Percentiles rank a stretch among this genome's conserved stretches.
Evolutionary conservation across 2,329 filamentous ascomycete species (phyloP).

Genomic region (Xylogone sp.): DNA sequence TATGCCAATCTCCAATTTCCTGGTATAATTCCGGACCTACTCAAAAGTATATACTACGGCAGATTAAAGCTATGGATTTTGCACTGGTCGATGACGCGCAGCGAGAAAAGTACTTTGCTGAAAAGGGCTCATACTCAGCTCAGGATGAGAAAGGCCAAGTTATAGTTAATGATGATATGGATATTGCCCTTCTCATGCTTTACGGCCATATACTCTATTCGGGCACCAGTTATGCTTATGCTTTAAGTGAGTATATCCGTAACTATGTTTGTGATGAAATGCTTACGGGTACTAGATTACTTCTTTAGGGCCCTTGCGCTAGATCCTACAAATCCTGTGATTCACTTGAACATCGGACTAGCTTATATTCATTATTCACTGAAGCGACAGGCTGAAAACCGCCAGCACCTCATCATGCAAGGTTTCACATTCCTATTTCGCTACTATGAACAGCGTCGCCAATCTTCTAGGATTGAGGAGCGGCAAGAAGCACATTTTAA

Average conservation of each 20-base stretch:
- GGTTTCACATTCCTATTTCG: conserved; percentile 76
- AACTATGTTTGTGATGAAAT: not conserved
- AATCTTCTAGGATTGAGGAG: conserved; percentile 34
- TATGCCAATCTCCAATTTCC: conserved; percentile 68
- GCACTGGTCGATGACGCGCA: conserved; percentile 51
- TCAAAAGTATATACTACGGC: conserved; percentile 87
- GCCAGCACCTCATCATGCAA: conserved; percentile 83
- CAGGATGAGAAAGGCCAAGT: conserved; percentile 29
- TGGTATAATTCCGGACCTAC: conserved; percentile 79
- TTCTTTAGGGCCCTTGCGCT: conserved; percentile 75
- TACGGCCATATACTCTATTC: conserved; percentile 89
- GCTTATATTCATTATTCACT: conserved; percentile 86
- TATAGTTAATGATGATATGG: conserved; percentile 42
- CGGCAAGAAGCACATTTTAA: conserved; percentile 81
- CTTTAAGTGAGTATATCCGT: conserved; percentile 57
- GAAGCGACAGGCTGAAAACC: conserved; percentile 85
- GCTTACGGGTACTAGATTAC: conserved; percentile 53
- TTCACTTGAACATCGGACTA: conserved; percentile 77
- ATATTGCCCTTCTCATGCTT: conserved; percentile 78
- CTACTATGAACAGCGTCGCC: conserved; percentile 61
- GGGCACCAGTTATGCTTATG: conserved; percentile 77
- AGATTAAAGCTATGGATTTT: conserved; percentile 86
- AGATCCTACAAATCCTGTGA: conserved; percentile 70
- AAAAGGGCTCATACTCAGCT: conserved; percentile 35
- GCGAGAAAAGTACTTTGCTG: conserved; percentile 37